Evolutionary conservation across 2,329 filamentous ascomycete species (phyloP), one percentile per base, ranked within the genome.

Genomic region (Cladosporium cucumerinum): DNA sequence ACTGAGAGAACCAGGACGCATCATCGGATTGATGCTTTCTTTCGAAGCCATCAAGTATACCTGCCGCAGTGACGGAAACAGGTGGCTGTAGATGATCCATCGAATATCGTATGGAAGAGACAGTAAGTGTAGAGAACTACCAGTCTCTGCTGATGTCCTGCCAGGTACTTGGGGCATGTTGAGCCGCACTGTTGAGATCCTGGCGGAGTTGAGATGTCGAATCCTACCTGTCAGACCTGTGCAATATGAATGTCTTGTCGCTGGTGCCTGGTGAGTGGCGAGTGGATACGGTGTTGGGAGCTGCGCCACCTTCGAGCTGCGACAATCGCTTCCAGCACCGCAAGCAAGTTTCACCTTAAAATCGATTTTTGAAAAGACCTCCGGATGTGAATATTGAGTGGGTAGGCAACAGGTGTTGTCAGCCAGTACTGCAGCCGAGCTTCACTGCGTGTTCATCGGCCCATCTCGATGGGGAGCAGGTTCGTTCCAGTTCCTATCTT

Each of bases 51-150:
- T 70, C 12, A 75, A 51, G 65, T 75, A 73, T 30, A 75, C 68
- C 30, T 74, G 72, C 46, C 66, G 62, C 23, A 57, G 64, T 2
- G 51, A 30, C 21, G 73, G 73, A 36, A 75, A 74, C 32, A 73
- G 67, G 26, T 75, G 70, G 43, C 70, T 64, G 66, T 75, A 75
- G 66, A 75, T 73, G 14, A 68, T 63, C 63, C 66, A 63, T 30
- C 73, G 72, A 43, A 75, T 65, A 43, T 75, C 73, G 66, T 74
- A 74, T 0, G 73, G 73, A 0, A 75, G 63, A 0, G 57, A 32
- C 12, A 73, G 68, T 14, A 74, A 61, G 43, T 51, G 54, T 3
- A 46, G n/a, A 5, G 32, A 25, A 10, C 32, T n/a, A 5, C 18
- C 34, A 2, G n/a, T 18, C 18, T 18, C 5, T 30, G 21, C 25